Evolutionary conservation across 2,329 filamentous ascomycete species (phyloP).

Genomic region (Aspergillus tamarii): DNA sequence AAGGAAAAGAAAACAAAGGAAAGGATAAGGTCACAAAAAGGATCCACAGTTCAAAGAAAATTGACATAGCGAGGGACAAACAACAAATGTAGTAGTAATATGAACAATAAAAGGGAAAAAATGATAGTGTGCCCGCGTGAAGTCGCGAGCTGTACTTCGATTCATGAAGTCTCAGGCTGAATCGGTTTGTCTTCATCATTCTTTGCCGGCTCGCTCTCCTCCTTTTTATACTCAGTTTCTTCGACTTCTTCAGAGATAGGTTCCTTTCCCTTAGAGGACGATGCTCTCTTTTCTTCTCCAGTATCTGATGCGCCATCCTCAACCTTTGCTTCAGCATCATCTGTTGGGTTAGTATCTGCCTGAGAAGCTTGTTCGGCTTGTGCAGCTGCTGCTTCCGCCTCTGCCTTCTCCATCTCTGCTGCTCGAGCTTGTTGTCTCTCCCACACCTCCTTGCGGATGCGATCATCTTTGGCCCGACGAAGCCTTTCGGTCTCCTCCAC

Average conservation of each 20-base stretch:
- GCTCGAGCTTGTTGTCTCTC: slow-evolving; percentile 57
- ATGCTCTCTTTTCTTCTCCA: not conserved
- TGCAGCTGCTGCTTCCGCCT: slow-evolving; percentile 30
- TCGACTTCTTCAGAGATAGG: not conserved
- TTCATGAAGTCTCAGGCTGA: not conserved
- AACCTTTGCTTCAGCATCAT: slow-evolving; percentile 11
- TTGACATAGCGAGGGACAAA: not conserved
- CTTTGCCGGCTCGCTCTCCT: not conserved
- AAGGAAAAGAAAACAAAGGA: not conserved
- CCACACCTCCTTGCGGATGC: slow-evolving; percentile 74
- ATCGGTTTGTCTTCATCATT: slow-evolving; percentile 4
- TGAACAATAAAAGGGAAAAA: not conserved
- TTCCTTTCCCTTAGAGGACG: not conserved
- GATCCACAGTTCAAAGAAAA: slow-evolving; percentile 4
- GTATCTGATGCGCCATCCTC: slow-evolving; percentile 8
- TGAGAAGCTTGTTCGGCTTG: slow-evolving; percentile 20
- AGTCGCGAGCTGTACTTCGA: not conserved
- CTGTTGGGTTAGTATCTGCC: not conserved
- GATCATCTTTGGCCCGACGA: slow-evolving; percentile 82
- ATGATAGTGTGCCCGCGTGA: not conserved
- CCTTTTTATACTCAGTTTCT: not conserved
- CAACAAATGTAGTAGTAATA: not conserved
- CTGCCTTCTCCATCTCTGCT: slow-evolving; percentile 51
- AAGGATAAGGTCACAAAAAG: not conserved
- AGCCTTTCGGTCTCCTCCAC: slow-evolving; percentile 91